A percentile compares a stretch with the other conserved stretches of the same genome.
Evolutionary conservation across 495 filamentous ascomycete genomes (phyloP).

Genomic region (Hyaloscypha variabilis): DNA sequence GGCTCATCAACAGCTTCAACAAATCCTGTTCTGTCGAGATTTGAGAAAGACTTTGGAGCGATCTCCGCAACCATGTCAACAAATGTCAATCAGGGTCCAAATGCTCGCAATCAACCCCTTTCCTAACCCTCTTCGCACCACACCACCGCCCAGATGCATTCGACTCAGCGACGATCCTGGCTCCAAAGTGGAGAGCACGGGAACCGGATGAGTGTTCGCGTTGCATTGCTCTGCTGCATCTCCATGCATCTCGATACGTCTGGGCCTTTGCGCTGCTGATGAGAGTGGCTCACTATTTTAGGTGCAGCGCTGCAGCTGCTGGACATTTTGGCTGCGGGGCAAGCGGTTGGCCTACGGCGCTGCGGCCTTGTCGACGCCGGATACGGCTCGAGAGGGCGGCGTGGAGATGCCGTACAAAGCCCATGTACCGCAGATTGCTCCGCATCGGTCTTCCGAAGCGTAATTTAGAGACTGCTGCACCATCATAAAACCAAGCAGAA

Average conservation of each 20-base stretch:
- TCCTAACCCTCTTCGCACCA: slow-evolving; percentile 1
- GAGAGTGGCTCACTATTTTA: slow-evolving; percentile 1
- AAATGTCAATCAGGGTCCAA: slow-evolving; percentile 1
- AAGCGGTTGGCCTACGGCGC: not conserved
- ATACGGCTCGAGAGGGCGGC: not conserved
- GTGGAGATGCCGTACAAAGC: not conserved
- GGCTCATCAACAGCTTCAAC: not conserved
- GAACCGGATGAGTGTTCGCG: not conserved
- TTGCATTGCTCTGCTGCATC: not conserved
- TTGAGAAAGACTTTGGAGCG: not conserved
- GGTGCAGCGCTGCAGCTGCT: not conserved
- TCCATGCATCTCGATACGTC: not conserved
- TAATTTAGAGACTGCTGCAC: not conserved
- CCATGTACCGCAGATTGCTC: not conserved
- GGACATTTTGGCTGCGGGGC: not conserved
- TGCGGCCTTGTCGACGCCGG: not conserved
- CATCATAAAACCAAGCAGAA: not conserved
- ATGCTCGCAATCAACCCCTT: not conserved
- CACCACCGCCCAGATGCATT: not conserved
- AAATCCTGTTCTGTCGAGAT: not conserved
- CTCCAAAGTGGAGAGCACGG: not conserved
- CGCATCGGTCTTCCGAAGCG: not conserved
- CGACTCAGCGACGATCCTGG: not conserved
- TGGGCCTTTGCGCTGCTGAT: not conserved
- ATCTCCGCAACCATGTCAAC: not conserved